Conservation (phyloP, 352 stramenopile species). For the Globisporangium iwayamae region DNA sequence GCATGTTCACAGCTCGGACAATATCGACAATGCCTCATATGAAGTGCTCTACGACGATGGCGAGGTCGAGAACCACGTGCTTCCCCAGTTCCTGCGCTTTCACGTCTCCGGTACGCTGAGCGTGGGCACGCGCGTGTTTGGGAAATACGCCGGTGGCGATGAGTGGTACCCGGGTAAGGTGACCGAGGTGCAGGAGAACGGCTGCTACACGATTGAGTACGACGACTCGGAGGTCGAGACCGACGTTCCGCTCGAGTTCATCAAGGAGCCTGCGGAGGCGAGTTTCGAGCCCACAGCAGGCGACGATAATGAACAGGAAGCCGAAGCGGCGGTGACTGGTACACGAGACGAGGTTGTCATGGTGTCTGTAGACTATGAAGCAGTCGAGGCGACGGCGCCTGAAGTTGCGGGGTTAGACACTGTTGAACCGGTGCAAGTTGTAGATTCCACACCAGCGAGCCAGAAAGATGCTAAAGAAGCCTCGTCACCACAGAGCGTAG, state of each 20-base stretch:
- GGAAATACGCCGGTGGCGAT: slow-evolving; percentile 59
- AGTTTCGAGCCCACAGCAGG: slow-evolving; percentile 1
- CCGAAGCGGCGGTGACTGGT: too few species aligned
- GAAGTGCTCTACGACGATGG: slow-evolving; percentile 78
- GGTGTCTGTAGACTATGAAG: slow-evolving; percentile 1
- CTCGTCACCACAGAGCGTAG: background rate
- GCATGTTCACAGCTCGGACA: slow-evolving; percentile 21
- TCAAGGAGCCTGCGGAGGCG: slow-evolving; percentile 31
- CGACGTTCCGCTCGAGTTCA: slow-evolving; percentile 48
- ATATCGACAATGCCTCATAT: slow-evolving; percentile 24
- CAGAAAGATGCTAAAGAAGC: background rate
- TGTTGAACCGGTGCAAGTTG: background rate
- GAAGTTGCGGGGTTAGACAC: background rate
- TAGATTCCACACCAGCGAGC: background rate
- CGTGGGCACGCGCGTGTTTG: slow-evolving; percentile 64
- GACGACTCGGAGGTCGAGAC: slow-evolving; percentile 76
- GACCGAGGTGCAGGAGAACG: slow-evolving; percentile 56
- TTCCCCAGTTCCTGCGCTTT: slow-evolving; percentile 33
- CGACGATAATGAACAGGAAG: background rate
- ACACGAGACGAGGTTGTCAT: background rate
- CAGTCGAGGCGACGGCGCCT: background rate
- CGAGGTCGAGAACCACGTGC: slow-evolving; percentile 50
- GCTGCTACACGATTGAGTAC: slow-evolving; percentile 72
- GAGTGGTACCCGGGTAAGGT: slow-evolving; percentile 70
- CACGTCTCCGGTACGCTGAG: slow-evolving; percentile 70